A percentile compares a stretch with the other conserved stretches of the same genome.
phyloP scores from a whole-genome alignment of 257 asterid species.

The Asclepias syriaca region DNA sequence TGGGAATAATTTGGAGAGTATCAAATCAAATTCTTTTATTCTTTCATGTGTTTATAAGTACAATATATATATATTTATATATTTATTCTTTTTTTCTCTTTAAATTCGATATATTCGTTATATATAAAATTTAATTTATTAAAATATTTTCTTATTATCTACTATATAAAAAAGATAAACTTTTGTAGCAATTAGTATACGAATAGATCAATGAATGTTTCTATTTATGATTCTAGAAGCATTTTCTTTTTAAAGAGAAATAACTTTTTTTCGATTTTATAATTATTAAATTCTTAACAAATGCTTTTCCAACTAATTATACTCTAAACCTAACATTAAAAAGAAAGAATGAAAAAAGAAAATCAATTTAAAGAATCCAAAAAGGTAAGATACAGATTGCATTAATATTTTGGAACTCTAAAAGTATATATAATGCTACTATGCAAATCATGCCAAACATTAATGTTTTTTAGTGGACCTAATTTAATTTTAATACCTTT shows the following conservation, averaged over 20 bases:
- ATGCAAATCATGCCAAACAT: conserved; percentile 24
- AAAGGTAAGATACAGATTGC: conserved; percentile 5
- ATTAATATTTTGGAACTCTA: not conserved
- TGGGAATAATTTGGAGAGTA: not conserved
- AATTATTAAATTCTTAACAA: conserved; percentile 9
- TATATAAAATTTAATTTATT: not conserved
- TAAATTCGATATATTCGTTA: not conserved
- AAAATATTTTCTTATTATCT: not conserved
- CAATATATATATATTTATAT: not conserved
- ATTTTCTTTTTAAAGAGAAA: not conserved
- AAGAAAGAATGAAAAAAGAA: not conserved
- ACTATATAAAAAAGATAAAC: no score
- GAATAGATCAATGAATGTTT: not conserved
- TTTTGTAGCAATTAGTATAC: not conserved
- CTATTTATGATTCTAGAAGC: not conserved
- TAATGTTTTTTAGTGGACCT: conserved; percentile 10
- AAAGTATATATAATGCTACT: conserved; percentile 4
- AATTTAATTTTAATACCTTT: not conserved
- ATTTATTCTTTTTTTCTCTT: no score
- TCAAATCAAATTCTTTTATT: not conserved
- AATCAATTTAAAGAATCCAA: conserved; percentile 19
- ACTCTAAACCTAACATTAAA: not conserved
- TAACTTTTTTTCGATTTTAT: not conserved
- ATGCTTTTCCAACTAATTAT: conserved; percentile 20
- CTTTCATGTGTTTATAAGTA: not conserved